Percentiles rank a stretch among this genome's conserved stretches.
phyloP scores from a whole-genome alignment of 177 flowering plant genomes.

The Tripterygium wilfordii region DNA sequence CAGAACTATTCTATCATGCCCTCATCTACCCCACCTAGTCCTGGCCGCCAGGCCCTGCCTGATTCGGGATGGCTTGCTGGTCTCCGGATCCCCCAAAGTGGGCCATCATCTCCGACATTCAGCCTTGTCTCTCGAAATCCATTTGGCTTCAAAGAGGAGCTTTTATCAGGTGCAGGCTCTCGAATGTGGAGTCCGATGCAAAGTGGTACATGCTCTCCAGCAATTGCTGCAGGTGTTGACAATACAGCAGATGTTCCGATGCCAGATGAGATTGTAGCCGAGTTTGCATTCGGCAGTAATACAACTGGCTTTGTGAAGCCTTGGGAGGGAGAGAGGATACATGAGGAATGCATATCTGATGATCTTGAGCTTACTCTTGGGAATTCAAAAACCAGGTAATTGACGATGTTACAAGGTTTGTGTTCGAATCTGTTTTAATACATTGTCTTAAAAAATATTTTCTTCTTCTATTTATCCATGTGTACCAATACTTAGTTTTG shows the following conservation, averaged over 20 bases:
- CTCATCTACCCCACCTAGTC: slow-evolving; percentile 81
- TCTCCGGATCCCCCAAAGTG: slow-evolving; percentile 57
- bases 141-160: slow-evolving; percentile 58
- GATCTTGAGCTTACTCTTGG: slow-evolving; percentile 95
- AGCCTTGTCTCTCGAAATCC: slow-evolving; percentile 80
- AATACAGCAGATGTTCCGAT: slow-evolving; percentile 71
- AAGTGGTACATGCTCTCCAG: slow-evolving; percentile 94
- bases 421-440: too few species aligned
- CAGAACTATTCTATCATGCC: slow-evolving; percentile 46
- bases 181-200: slow-evolving; percentile 96
- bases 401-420: not conserved
- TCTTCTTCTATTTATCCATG: too few species aligned
- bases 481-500: slow-evolving; percentile 2
- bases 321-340: slow-evolving; percentile 97
- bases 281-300: slow-evolving; percentile 85
- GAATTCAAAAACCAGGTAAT: slow-evolving; percentile 61
- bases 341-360: slow-evolving; percentile 85
- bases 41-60: slow-evolving; percentile 57
- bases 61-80: slow-evolving; percentile 68
- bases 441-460: too few species aligned
- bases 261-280: slow-evolving; percentile 66
- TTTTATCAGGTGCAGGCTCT: slow-evolving; percentile 52
- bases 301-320: slow-evolving; percentile 72
- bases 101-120: slow-evolving; percentile 84
- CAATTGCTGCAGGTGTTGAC: slow-evolving; percentile 47